A percentile compares a stretch with the other conserved stretches of the same genome.
Evolutionary conservation across 345 rosid species (phyloP).

Genomic region (Dovyalis caffra): DNA sequence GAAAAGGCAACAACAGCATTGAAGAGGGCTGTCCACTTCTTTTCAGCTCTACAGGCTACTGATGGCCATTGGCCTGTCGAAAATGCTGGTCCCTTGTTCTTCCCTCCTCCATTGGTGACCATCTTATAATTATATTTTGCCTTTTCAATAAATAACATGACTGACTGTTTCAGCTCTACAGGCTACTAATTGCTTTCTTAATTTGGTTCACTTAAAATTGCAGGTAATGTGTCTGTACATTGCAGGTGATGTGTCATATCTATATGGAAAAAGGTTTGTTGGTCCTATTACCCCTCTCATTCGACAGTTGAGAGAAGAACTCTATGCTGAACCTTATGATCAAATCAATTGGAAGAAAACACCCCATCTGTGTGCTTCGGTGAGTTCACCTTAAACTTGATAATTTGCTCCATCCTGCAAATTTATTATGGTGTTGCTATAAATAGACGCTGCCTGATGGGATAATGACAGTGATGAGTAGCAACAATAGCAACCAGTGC

Average conservation of each 20-base stretch:
- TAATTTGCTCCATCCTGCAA: too few relatives aligned
- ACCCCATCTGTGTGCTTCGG: constrained; percentile 6
- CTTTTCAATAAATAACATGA: too few relatives aligned
- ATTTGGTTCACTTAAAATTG: too few relatives aligned
- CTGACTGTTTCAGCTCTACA: too few relatives aligned
- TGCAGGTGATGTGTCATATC: too few relatives aligned
- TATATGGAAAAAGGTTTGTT: constrained; percentile 14
- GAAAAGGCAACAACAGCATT: constrained; percentile 19
- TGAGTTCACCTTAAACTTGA: not conserved
- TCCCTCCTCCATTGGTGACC: constrained; percentile 16
- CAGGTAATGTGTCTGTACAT: too few relatives aligned
- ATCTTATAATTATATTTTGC: not conserved
- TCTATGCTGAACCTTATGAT: constrained; percentile 5
- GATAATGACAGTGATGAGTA: too few relatives aligned
- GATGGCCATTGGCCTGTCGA: constrained; percentile 34
- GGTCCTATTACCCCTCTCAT: constrained; percentile 18
- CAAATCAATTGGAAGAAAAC: not conserved
- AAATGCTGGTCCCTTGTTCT: constrained; percentile 25
- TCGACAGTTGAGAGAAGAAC: constrained; percentile 13
- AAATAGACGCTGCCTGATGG: too few relatives aligned
- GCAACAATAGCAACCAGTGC: too few relatives aligned
- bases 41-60: constrained; percentile 23
- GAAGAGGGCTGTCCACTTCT: constrained; percentile 20
- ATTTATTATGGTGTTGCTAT: not conserved
- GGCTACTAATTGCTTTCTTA: too few relatives aligned